Base-by-base conservation (phyloP, 192 early-diverging fungal genomes). In the Oehlia diaphana region DNA sequence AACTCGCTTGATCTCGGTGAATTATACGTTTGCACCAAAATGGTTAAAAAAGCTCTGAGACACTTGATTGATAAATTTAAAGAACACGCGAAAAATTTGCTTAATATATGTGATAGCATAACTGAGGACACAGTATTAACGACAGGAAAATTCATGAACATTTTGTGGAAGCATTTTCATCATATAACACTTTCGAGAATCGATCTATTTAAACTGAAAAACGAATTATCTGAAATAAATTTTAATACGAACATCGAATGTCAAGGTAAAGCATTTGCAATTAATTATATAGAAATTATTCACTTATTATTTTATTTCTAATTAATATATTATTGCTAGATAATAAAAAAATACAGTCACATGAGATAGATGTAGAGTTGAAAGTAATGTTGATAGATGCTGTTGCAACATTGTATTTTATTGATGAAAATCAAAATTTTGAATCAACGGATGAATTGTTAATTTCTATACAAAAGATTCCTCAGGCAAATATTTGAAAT, bases 331-430 rank as follows among this genome's bases (percentile, higher is more conserved):
- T 28, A 31, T 65, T 23, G 64, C 72, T n/a, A 74, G 79, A 50
- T 74, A 62, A 47, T 53, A 5, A 62, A 28, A 28, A 28, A 53
- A 9, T 50, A 26, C 49, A 53, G 1, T 12, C 7, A 35, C 12
- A 16, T 6, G 9, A 12, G 8, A 9, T 37, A 61, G 61, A 16
- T 76, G 13, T 80, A 2, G 90, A 92, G 42, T 80, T 91, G 39
- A 93, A 92, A 84, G 80, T 82, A n/a, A 88, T 88, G 10, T 73
- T 94, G 28, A 79, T 92, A 12, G 93, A 94, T 72, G 92, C 88
- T 8, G 84, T 91, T 49, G 87, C 91, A 16, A 92, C 93, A 0
- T 72, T 94, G 19, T 94, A 93, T 74, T 90, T 89, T 76, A 83
- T 94, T 9, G 88, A 93, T 74, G 88, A 92, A 69, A 84, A 83